Evolutionary conservation across 2,329 filamentous ascomycete species (phyloP).

Genomic region (Stromatinia cepivora): DNA sequence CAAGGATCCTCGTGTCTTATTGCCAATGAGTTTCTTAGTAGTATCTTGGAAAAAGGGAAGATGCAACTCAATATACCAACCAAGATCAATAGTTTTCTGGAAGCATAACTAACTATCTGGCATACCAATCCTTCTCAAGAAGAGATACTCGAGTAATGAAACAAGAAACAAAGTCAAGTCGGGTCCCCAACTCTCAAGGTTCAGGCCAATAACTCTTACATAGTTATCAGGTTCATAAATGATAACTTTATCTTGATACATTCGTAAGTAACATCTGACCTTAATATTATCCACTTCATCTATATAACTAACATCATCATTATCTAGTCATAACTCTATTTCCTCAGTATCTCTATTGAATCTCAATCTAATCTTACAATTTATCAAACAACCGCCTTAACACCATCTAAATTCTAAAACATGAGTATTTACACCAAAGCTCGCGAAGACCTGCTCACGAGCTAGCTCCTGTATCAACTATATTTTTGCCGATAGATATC

Average conservation of each 20-base stretch:
- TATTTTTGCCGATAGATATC: too few species aligned
- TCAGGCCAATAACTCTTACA: not conserved
- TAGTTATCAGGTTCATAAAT: not conserved
- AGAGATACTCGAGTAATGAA: not conserved
- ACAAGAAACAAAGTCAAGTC: not conserved
- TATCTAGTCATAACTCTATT: not conserved
- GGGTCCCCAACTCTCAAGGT: not conserved
- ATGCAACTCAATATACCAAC: not conserved
- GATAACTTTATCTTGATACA: not conserved
- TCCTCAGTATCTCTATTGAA: not conserved
- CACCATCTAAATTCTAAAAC: too few species aligned
- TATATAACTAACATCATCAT: not conserved
- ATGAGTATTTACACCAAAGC: too few species aligned
- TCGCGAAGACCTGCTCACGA: too few species aligned
- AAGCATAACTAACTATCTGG: not conserved
- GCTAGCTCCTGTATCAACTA: too few species aligned
- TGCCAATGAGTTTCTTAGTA: constrained; percentile 2
- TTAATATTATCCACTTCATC: not conserved
- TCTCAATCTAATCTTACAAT: not conserved
- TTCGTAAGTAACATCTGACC: not conserved
- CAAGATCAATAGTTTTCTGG: not conserved
- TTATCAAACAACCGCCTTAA: too few species aligned
- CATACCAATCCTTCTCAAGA: not conserved
- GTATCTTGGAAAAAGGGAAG: not conserved
- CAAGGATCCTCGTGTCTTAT: not conserved